These are phyloP conservation scores for Aspergillus asperescens DNA, from an alignment of 495 filamentous ascomycete species.

Conservation along the genomic window DNA sequence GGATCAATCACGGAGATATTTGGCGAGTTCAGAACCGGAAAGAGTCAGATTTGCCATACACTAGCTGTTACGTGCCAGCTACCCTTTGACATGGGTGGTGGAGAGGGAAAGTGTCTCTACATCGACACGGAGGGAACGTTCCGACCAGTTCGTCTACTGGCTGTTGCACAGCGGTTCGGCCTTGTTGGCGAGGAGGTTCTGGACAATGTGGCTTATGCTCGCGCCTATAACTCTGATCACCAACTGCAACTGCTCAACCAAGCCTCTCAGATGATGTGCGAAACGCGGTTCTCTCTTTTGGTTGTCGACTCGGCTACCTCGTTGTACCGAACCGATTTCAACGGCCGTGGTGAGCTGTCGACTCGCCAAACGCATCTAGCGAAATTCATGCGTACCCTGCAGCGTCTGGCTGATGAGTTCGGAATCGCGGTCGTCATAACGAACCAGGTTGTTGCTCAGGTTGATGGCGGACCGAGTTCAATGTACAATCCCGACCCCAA, in stretches of 20 bases:
- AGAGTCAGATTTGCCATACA: conserved; percentile 97
- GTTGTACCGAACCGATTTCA: conserved; percentile 92
- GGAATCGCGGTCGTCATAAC: conserved; percentile 98
- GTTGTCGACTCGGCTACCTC: conserved; percentile 94
- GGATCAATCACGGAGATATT: conserved; percentile 99
- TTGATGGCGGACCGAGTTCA: conserved; percentile 87
- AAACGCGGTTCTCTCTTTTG: conserved; percentile 91
- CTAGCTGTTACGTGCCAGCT: conserved; percentile 97
- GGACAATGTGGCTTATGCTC: conserved; percentile 95
- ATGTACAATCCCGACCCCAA: conserved; percentile 99
- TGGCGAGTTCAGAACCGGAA: conserved; percentile 95
- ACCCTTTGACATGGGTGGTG: conserved; percentile 97
- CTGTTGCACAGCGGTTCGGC: conserved; percentile 89
- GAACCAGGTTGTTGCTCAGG: conserved; percentile 97
- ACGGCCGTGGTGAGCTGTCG: conserved; percentile 87
- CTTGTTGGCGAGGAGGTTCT: conserved; percentile 94
- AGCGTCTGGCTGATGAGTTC: conserved; percentile 93
- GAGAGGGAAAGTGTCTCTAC: conserved; percentile 98
- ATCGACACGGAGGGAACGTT: conserved; percentile 99
- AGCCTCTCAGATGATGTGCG: conserved; percentile 97
- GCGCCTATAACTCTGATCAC: conserved; percentile 97
- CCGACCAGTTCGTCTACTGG: conserved; percentile 80
- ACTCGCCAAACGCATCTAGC: conserved; percentile 88
- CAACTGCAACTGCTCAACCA: conserved; percentile 92
- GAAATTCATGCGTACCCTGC: conserved; percentile 93